Percentiles rank a stretch among this genome's conserved stretches.
These are phyloP conservation scores for Dorcoceras hygrometricum DNA, from an alignment of 257 asterid genomes.

Conservation along the genomic window DNA sequence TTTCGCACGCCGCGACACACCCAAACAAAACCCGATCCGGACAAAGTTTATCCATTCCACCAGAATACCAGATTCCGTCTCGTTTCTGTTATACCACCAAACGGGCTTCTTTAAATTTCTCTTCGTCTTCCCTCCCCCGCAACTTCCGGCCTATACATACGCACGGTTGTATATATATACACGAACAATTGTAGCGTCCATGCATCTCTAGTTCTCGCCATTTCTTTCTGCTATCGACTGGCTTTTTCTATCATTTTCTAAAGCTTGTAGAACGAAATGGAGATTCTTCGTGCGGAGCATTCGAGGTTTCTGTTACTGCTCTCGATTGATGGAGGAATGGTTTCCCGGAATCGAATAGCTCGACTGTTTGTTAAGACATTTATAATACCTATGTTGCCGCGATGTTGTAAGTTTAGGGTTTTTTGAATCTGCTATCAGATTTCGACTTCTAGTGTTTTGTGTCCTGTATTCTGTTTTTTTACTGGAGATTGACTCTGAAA, in stretches of 20 bases:
- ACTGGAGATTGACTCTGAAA: conserved; percentile 15
- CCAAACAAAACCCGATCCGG: not conserved
- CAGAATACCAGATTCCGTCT: not conserved
- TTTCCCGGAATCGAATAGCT: conserved; percentile 63
- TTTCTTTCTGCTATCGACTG: not conserved
- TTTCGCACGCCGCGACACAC: conserved; percentile 1
- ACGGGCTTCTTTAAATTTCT: not conserved
- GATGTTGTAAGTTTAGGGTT: conserved; percentile 69
- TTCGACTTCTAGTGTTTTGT: conserved; percentile 28
- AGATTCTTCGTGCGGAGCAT: conserved; percentile 48
- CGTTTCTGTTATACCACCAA: conserved; percentile 28
- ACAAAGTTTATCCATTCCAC: conserved; percentile 2
- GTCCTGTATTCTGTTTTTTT: conserved; percentile 19
- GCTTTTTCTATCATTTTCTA: not conserved
- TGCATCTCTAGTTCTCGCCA: conserved; percentile 26
- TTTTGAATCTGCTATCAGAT: conserved; percentile 30
- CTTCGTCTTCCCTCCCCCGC: conserved; percentile 8
- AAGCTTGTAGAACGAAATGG: conserved; percentile 34
- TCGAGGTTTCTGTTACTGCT: conserved; percentile 37
- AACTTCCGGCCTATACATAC: not conserved
- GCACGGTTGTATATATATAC: not conserved
- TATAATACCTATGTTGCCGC: conserved; percentile 56
- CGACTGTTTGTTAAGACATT: conserved; percentile 39
- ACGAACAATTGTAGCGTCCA: conserved; percentile 18
- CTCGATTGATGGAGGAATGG: conserved; percentile 50